These are phyloP conservation scores for Mastigamoeba balamuthi DNA, from an alignment of 78 protist species.

Conservation along the genomic window DNA sequence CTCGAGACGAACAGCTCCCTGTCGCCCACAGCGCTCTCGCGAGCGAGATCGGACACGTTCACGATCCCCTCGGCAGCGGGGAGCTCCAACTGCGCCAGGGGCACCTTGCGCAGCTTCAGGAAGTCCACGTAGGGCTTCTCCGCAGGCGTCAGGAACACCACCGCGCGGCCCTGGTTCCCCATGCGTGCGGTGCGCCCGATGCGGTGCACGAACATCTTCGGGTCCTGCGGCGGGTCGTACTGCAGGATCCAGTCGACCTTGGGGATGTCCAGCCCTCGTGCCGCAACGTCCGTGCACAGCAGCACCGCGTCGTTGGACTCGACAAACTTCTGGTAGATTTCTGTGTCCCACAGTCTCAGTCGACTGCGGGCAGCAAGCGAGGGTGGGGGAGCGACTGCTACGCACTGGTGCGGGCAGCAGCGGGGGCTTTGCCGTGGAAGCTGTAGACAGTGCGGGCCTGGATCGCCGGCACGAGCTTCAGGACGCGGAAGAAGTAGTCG, in stretches of 20 bases:
- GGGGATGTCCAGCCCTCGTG: constrained; percentile 83
- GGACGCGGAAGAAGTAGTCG: constrained; percentile 60
- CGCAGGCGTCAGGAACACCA: constrained; percentile 35
- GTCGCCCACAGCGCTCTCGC: constrained; percentile 67
- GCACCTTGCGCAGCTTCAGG: constrained; percentile 30
- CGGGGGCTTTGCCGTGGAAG: not conserved
- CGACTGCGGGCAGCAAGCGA: too few species aligned
- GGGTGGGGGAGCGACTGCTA: too few species aligned
- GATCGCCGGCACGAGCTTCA: too few species aligned
- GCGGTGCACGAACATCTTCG: constrained; percentile 74
- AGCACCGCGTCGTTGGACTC: constrained; percentile 15
- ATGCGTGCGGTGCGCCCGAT: constrained; percentile 86
- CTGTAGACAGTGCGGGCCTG: not conserved
- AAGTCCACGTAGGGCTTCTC: constrained; percentile 61
- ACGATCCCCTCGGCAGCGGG: not conserved
- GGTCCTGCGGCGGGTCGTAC: constrained; percentile 71
- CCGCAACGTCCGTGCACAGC: constrained; percentile 72
- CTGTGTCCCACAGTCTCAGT: not conserved
- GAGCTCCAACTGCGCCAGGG: constrained; percentile 5
- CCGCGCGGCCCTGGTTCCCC: constrained; percentile 60
- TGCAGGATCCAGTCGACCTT: constrained; percentile 81
- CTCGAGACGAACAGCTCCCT: not conserved
- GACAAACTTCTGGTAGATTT: not conserved
- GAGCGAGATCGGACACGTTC: constrained; percentile 42
- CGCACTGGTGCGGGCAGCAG: too few species aligned